Evolutionary conservation across 768 basidiomycete species (phyloP).

Genomic region (Leccinum variicolor): DNA sequence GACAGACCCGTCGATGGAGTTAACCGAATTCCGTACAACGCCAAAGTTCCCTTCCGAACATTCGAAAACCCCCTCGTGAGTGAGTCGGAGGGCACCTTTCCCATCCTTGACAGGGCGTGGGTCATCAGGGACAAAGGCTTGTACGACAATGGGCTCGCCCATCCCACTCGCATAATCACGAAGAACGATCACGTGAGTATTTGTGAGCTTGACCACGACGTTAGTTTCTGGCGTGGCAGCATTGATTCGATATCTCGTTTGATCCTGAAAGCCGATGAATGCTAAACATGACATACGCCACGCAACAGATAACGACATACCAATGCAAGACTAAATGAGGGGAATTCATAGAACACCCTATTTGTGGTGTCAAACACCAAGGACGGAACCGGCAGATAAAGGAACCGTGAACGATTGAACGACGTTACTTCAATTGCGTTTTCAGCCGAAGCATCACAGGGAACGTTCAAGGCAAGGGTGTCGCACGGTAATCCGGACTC

Average conservation of each 20-base stretch:
- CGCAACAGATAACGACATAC: not conserved
- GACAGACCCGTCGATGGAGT: not conserved
- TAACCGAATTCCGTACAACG: not conserved
- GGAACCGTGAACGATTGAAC: not conserved
- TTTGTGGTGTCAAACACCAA: not conserved
- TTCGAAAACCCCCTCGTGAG: not conserved
- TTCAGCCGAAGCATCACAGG: not conserved
- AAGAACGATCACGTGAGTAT: not conserved
- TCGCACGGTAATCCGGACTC: not conserved
- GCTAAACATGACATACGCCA: not conserved
- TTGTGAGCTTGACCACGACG: not conserved
- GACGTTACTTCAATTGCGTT: not conserved
- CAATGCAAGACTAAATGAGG: not conserved
- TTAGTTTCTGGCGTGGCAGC: not conserved
- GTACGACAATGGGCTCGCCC: not conserved
- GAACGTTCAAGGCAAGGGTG: not conserved
- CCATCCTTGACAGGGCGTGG: not conserved
- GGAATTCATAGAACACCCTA: not conserved
- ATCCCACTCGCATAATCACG: not conserved
- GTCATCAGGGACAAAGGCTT: not conserved
- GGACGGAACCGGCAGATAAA: not conserved
- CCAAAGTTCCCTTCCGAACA: not conserved
- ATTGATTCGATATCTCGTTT: not conserved
- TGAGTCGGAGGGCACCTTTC: not conserved
- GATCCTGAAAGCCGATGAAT: not conserved